These are phyloP conservation scores for Fusarium cyanostomum DNA, from an alignment of 2,329 filamentous ascomycete species.

Conservation along the genomic window DNA sequence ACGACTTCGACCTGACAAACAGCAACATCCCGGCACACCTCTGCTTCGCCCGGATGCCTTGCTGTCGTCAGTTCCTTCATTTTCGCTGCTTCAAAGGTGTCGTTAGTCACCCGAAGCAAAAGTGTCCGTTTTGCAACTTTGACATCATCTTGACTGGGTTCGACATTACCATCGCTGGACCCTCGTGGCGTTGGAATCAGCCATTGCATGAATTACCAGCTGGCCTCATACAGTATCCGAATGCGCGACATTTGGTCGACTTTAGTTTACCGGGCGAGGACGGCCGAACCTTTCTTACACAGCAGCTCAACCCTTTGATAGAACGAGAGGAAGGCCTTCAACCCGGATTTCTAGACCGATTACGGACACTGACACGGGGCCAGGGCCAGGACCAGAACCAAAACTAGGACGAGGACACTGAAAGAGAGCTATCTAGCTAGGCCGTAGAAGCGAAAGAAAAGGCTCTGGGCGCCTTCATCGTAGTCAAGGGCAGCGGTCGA, in stretches of 20 bases:
- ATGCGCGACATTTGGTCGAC: background rate
- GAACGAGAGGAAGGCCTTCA: background rate
- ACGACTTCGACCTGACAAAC: slow-evolving; percentile 5
- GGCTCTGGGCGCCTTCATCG: background rate
- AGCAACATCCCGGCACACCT: slow-evolving; percentile 2
- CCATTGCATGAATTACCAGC: background rate
- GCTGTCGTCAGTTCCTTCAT: slow-evolving; percentile 21
- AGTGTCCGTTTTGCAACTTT: slow-evolving; percentile 17
- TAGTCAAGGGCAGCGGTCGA: background rate
- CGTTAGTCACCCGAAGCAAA: background rate
- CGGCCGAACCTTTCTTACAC: background rate
- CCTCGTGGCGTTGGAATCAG: background rate
- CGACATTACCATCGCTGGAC: background rate
- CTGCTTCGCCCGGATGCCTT: slow-evolving; percentile 2
- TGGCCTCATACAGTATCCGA: background rate
- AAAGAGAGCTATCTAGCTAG: background rate
- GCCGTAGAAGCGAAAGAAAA: background rate
- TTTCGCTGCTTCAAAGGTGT: slow-evolving; percentile 21
- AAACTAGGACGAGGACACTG: background rate
- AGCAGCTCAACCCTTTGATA: background rate
- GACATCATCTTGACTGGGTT: background rate
- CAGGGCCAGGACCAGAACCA: background rate
- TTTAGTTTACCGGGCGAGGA: background rate
- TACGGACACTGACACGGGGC: background rate
- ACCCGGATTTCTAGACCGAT: background rate